A percentile compares a stretch with the other conserved stretches of the same genome.
Conservation (phyloP, 176 grass and related monocot genomes). For the Phragmites australis region DNA sequence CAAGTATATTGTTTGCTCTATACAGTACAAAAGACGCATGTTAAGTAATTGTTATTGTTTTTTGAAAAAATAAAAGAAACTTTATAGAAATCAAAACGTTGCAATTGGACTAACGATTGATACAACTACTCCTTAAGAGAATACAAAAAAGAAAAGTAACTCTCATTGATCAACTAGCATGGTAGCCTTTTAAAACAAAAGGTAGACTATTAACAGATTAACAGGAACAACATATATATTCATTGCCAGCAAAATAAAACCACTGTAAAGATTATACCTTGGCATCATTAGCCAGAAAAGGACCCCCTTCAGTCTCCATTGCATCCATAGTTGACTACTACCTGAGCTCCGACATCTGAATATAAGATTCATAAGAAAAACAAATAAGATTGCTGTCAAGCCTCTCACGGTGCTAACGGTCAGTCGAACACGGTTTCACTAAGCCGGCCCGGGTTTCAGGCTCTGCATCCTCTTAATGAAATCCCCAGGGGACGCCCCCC, state of each 20-base stretch:
- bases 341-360: conserved; percentile 43
- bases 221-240: conserved; percentile 14
- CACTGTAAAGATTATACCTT: conserved; percentile 58
- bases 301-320: conserved; percentile 64
- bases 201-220: neutral
- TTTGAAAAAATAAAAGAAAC: too few relatives aligned
- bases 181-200: neutral
- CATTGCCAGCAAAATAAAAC: conserved; percentile 17
- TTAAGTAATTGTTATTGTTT: neutral
- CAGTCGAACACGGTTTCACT: too few relatives aligned
- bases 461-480: too few relatives aligned
- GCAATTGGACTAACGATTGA: neutral
- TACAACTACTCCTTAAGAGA: neutral
- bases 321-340: conserved; percentile 54
- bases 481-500: too few relatives aligned
- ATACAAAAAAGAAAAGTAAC: neutral
- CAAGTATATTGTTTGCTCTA: neutral
- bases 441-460: too few relatives aligned
- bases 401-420: too few relatives aligned
- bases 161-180: conserved; percentile 26
- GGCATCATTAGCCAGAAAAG: conserved; percentile 72
- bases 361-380: conserved; percentile 36
- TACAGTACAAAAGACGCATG: neutral
- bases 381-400: conserved; percentile 23
- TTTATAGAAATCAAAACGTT: conserved; percentile 4